Base-by-base conservation (phyloP, 164 flowering plant genomes). In the Umbilicus rupestris region DNA sequence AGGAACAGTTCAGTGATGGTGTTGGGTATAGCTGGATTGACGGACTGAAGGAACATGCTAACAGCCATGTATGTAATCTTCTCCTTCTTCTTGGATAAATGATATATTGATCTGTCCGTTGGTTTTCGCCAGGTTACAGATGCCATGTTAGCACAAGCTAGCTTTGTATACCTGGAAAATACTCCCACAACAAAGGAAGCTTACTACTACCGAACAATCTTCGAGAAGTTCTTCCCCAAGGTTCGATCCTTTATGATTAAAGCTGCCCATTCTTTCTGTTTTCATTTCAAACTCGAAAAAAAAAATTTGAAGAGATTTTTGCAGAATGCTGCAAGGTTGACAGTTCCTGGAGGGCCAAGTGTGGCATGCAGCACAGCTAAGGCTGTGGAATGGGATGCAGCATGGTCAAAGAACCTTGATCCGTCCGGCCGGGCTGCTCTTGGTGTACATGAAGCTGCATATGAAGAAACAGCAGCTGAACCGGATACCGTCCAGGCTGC, bases 11-110 rank as follows among this genome's bases (percentile, higher is more conserved):
- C 80, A 95, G 99, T 71, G 99, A 95, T 81, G 97, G 99, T 68
- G 99, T 95, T 68, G 97, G 99, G 2, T 95, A 95, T 75, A 95
- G 97, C 72, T 95, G 99, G 99, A 95, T 92, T 71, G 99, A 95
- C 75, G 96, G 99, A 55, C 69, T 95, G 83, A 95, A 85, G 79
- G 96, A 89, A 58, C 97, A 95, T 71, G 99, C 99, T 24, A 78
- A 84, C 74, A 67, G 64, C 73, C 92, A 85, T 66, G 99, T 92
- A 79, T n/a, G 72, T n/a, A n/a, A n/a, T n/a, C n/a, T n/a, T n/a
- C n/a, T n/a, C n/a, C n/a, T n/a, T n/a, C n/a, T n/a, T n/a, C n/a
- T n/a, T n/a, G n/a, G n/a, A n/a, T n/a, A n/a, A 16, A 5, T 0
- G 49, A 11, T 12, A 16, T 45, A 17, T 3, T 3, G 47, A 45